Evolutionary conservation across 192 early-diverging fungal genomes (phyloP), one percentile per base, ranked within the genome.

Genomic region (Backusella parvicylindrica): DNA sequence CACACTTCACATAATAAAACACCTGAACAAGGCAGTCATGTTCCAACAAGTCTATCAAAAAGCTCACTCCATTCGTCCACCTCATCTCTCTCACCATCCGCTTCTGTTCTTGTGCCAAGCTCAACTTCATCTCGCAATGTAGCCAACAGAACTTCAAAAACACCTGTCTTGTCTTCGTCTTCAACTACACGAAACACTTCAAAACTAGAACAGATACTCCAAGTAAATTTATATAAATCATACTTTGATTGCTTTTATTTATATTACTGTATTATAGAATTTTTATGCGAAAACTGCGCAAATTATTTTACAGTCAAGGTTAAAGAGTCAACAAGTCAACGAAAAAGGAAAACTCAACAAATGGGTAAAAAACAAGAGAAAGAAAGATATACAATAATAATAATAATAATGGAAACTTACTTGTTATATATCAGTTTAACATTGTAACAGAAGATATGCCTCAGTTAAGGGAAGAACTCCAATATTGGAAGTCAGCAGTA

Each of bases 231-330:
- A n/a, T n/a, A n/a, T 15, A 33, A n/a, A 65, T 31, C 1, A 31
- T 28, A 56, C 11, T 26, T 31, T 43, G 13, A 16, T 35, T 31
- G 49, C 38, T 74, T n/a, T 71, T 76, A 37, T 56, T 60, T 60
- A 60, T 28, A 26, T 12, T 56, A 11, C 1, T 43, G 33, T 47
- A 33, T 63, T 53, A 40, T 28, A 90, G 86, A 89, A 94, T 73
- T 91, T 95, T 77, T 93, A 92, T 84, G 80, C 89, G 38, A 95
- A 95, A 74, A 86, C 86, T 53, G 91, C 92, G 8, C 92, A 94
- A 76, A 84, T 93, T 23, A 84, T 95, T 21, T 87, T 90, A 35
- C 90, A 91, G 40, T 87, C 91, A 53, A 81, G 93, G 32, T 75
- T 85, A 50, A 53, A 43, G 18, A 26, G 53, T 16, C 12, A 79